Evolutionary conservation across 2,329 filamentous ascomycete genomes (phyloP), one percentile per base, ranked within the genome.

Genomic region (Neofusicoccum laricinum): DNA sequence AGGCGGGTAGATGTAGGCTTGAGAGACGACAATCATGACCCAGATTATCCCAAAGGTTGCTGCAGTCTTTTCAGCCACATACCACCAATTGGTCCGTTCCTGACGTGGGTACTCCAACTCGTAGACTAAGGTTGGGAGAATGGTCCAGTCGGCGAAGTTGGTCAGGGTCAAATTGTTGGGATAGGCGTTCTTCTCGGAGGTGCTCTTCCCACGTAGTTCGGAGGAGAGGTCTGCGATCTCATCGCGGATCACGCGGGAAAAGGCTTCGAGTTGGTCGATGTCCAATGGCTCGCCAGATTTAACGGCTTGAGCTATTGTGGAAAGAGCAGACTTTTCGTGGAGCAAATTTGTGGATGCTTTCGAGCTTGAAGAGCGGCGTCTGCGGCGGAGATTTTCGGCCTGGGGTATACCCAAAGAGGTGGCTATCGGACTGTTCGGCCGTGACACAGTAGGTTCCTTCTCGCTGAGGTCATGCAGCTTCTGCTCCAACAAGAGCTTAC

Each of bases 1-100:
- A 0, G 91, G 85, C 0, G 91, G 90, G 71, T 92, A 93, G 68
- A 93, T 92, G 70, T 86, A 91, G 21, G 88, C 84, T 77, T 93
- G 90, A 0, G 88, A 90, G 59, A 93, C 82, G 72, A 92, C 86
- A 67, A 92, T 89, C 91, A 93, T 93, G 67, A 92, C 86, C 70
- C 89, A 88, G 43, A 93, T 85, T 64, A 91, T 82, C 6, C 90
- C 90, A 65, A 93, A 85, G 15, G 88, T 89, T 1, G 90, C 90
- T 0, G 82, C 81, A 1, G 83, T 78, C 75, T 93, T 93, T 75
- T 93, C 90, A 6, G 84, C 82, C 3, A 92, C 89, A 71, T 93
- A 93, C 68, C 79, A 81, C 90, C 90, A 92, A 75, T 90, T 87
- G 68, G 91, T 89, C 4, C 75, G 80, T 17, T 90, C 85, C 48